Conservation (phyloP, 2,329 filamentous ascomycete genomes). For the Sphaceloma murrayae region DNA sequence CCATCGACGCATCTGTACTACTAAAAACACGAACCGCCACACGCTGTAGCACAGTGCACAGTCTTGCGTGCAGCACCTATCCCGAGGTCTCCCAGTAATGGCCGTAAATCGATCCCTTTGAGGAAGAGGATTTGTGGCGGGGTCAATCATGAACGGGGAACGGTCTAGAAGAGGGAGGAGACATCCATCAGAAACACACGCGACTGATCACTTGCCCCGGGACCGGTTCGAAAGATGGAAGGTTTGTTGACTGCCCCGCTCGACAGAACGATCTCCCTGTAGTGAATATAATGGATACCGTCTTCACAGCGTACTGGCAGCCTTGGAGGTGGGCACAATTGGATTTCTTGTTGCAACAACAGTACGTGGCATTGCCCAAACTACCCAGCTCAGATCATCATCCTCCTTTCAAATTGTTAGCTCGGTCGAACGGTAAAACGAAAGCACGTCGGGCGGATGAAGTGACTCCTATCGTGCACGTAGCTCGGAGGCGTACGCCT, state of each 20-base stretch:
- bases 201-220: background rate
- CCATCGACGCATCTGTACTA: too few relatives aligned
- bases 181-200: background rate
- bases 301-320: background rate
- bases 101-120: background rate
- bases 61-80: too few relatives aligned
- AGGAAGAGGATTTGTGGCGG: background rate
- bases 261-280: background rate
- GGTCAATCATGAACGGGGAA: constrained; percentile 13
- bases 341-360: too few relatives aligned
- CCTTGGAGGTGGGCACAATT: background rate
- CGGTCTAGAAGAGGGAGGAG: background rate
- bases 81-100: background rate
- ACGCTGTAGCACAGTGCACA: too few relatives aligned
- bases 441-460: constrained; percentile 9
- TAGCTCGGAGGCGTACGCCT: constrained; percentile 7
- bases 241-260: constrained; percentile 5
- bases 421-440: constrained; percentile 16
- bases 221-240: too few relatives aligned
- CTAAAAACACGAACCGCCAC: too few relatives aligned
- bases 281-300: background rate
- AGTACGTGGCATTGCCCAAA: too few relatives aligned
- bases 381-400: too few relatives aligned
- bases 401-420: too few relatives aligned
- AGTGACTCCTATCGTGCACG: constrained; percentile 2